phyloP scores from a whole-genome alignment of 2,329 filamentous ascomycete genomes.

The Aureobasidium uvarum region DNA sequence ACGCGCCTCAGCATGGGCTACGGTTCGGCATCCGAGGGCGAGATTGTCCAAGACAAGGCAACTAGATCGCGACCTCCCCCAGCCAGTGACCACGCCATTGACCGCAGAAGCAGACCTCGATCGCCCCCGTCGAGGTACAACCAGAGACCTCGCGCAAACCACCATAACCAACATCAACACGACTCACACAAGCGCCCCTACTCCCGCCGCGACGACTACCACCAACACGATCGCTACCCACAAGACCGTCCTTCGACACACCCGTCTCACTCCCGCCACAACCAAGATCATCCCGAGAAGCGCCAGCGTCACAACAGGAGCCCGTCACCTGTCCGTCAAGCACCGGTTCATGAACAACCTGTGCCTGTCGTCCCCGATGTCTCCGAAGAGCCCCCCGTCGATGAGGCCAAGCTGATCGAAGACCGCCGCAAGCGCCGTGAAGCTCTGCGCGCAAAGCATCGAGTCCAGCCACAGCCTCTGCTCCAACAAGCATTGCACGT shows the following conservation, averaged over 20 bases:
- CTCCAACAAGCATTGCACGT: slow-evolving; percentile 28
- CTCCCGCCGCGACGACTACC: slow-evolving; percentile 57
- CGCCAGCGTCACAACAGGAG: slow-evolving; percentile 27
- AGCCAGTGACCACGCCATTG: slow-evolving; percentile 78
- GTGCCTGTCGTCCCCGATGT: slow-evolving; percentile 49
- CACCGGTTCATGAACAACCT: slow-evolving; percentile 14
- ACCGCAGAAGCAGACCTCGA: slow-evolving; percentile 78
- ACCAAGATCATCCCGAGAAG: slow-evolving; percentile 11
- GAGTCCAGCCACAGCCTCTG: slow-evolving; percentile 50
- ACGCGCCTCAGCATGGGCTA: slow-evolving; percentile 44
- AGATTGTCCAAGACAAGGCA: slow-evolving; percentile 88
- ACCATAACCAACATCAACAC: slow-evolving; percentile 47
- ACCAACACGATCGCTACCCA: slow-evolving; percentile 52
- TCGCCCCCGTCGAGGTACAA: slow-evolving; percentile 37
- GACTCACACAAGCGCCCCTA: slow-evolving; percentile 29
- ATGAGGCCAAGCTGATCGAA: slow-evolving; percentile 81
- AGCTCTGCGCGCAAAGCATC: slow-evolving; percentile 80
- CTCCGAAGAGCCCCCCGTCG: slow-evolving; percentile 50
- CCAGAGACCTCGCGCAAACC: slow-evolving; percentile 45
- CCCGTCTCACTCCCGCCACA: neutral
- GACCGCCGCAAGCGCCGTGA: slow-evolving; percentile 80
- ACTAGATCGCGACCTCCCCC: slow-evolving; percentile 66
- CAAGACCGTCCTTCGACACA: neutral
- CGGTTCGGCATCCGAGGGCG: slow-evolving; percentile 73
- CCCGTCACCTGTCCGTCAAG: slow-evolving; percentile 27